Percentiles rank a stretch among this genome's conserved stretches.
Evolutionary conservation across 306 rosid species (phyloP).

Genomic region (Quercus cerris): DNA sequence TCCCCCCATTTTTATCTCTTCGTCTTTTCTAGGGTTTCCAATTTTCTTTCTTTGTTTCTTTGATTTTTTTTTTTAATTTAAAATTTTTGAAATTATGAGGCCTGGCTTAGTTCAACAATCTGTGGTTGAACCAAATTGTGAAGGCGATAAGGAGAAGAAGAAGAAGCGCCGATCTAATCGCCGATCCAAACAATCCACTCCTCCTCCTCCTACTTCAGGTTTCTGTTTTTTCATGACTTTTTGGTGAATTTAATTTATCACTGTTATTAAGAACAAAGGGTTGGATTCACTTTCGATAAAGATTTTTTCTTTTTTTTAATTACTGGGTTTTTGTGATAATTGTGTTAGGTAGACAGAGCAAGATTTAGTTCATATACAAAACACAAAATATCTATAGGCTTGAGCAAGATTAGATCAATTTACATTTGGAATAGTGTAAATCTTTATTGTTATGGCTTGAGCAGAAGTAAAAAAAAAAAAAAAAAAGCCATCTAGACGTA

Average conservation of each 20-base stretch:
- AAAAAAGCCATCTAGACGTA: too few species aligned
- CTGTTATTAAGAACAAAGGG: too few species aligned
- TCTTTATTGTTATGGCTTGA: too few species aligned
- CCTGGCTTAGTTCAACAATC: constrained; percentile 40
- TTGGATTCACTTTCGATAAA: not conserved
- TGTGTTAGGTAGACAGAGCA: not conserved
- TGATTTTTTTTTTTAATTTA: not conserved
- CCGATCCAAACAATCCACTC: constrained; percentile 49
- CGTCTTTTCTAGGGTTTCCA: not conserved
- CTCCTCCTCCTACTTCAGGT: constrained; percentile 37
- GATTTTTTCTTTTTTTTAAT: not conserved
- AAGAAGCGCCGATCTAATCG: constrained; percentile 77
- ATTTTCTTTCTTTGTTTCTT: not conserved
- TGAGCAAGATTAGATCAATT: not conserved
- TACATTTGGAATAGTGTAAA: too few species aligned
- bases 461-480: too few species aligned
- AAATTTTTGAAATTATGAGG: constrained; percentile 33
- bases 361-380: not conserved
- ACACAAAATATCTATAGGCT: not conserved
- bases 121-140: constrained; percentile 38
- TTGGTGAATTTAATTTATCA: not conserved
- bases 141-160: constrained; percentile 81
- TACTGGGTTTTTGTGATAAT: not conserved
- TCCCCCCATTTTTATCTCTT: not conserved
- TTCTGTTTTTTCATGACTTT: not conserved